These are phyloP conservation scores for Parmelia sp. DNA, from an alignment of 495 filamentous ascomycete species.

Conservation along the genomic window DNA sequence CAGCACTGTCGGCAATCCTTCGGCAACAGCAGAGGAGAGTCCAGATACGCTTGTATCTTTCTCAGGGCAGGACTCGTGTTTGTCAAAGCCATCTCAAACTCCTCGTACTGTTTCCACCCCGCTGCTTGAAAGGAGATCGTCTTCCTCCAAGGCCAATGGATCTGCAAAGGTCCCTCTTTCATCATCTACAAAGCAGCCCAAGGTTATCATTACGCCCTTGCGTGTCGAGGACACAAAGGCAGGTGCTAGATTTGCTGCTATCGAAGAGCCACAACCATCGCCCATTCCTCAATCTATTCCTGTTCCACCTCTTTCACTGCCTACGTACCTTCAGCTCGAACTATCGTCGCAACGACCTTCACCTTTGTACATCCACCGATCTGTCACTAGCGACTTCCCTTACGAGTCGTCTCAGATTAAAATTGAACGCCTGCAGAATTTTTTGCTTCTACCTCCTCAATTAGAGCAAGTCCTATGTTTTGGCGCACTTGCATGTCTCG, in stretches of 20 bases:
- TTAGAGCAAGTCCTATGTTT: conserved; percentile 85
- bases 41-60: not conserved
- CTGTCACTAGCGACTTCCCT: conserved; percentile 64
- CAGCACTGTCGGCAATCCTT: conserved; percentile 3
- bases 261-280: conserved; percentile 48
- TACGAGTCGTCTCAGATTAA: conserved; percentile 97
- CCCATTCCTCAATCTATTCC: conserved; percentile 67
- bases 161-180: conserved; percentile 10
- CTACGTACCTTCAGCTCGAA: conserved; percentile 83
- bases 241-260: conserved; percentile 27
- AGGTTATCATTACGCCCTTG: conserved; percentile 27
- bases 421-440: conserved; percentile 86
- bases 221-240: conserved; percentile 38
- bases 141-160: conserved; percentile 22
- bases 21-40: conserved; percentile 2
- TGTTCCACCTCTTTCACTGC: conserved; percentile 77
- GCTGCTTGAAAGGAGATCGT: conserved; percentile 33
- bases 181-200: conserved; percentile 20
- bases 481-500: conserved; percentile 81
- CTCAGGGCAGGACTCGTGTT: not conserved
- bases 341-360: conserved; percentile 75
- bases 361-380: conserved; percentile 80
- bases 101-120: conserved; percentile 36
- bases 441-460: conserved; percentile 70
- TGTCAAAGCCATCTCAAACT: conserved; percentile 27